These are phyloP conservation scores for Clonostachys sp. DNA, from an alignment of 2,329 filamentous ascomycete species.

Conservation along the genomic window DNA sequence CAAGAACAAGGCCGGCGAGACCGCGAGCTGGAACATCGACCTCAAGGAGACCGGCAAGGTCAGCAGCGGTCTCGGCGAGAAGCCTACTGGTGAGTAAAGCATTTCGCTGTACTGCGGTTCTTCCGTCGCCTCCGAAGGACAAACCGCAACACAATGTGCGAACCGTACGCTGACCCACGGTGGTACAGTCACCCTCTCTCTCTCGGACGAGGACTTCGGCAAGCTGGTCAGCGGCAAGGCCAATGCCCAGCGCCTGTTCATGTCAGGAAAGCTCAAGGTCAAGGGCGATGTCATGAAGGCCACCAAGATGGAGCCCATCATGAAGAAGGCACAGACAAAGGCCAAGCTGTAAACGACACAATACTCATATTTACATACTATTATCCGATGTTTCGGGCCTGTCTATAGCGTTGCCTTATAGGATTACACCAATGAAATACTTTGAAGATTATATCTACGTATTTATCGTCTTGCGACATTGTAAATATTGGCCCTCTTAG, in stretches of 20 bases:
- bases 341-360: slow-evolving; percentile 65
- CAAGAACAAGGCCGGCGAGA: slow-evolving; percentile 79
- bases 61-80: slow-evolving; percentile 70
- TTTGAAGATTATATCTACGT: too few relatives aligned
- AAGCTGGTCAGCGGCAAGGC: slow-evolving; percentile 81
- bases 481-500: too few relatives aligned
- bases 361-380: too few relatives aligned
- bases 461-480: too few relatives aligned
- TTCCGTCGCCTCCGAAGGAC: background rate
- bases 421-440: background rate
- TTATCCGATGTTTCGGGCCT: background rate
- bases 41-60: slow-evolving; percentile 86
- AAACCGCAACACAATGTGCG: background rate
- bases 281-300: slow-evolving; percentile 99
- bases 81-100: slow-evolving; percentile 65
- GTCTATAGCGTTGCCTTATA: background rate
- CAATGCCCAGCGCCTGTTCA: slow-evolving; percentile 93
- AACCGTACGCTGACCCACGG: background rate
- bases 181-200: slow-evolving; percentile 69
- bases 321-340: slow-evolving; percentile 80
- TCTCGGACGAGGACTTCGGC: slow-evolving; percentile 83
- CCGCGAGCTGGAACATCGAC: slow-evolving; percentile 90
- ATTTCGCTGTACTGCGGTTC: background rate
- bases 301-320: slow-evolving; percentile 89
- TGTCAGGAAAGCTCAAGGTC: slow-evolving; percentile 98